A percentile compares a stretch with the other conserved stretches of the same genome.
Conservation (phyloP, 176 grass and related monocot species). For the Bolboschoenus planiculmis region DNA sequence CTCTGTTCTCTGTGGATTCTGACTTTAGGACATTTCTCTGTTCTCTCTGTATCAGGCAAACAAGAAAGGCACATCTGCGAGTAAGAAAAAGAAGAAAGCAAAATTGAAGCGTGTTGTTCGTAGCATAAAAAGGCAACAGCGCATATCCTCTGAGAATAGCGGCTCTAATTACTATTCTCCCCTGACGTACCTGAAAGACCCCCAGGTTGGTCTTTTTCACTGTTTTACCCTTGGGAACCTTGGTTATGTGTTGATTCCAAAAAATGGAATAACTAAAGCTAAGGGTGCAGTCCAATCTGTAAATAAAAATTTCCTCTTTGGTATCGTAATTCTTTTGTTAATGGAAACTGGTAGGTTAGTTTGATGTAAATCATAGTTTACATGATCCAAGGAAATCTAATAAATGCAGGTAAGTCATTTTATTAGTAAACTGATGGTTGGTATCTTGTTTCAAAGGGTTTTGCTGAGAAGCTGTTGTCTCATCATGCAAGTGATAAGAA, state of each 20-base stretch:
- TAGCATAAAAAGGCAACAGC: slow-evolving; percentile 92
- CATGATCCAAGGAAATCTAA: background rate
- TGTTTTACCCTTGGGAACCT: background rate
- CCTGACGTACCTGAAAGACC: slow-evolving; percentile 77
- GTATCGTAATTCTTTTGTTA: background rate
- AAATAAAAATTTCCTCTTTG: background rate
- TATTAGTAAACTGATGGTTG: background rate
- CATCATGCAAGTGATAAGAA: slow-evolving; percentile 48
- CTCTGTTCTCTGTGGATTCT: background rate
- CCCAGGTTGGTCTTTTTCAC: slow-evolving; percentile 47
- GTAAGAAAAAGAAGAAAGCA: slow-evolving; percentile 99
- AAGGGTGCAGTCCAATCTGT: background rate
- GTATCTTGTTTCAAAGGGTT: slow-evolving; percentile 46
- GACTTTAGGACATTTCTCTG: slow-evolving; percentile 2
- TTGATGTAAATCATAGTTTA: background rate
- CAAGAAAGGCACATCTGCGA: slow-evolving; percentile 71
- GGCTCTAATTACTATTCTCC: slow-evolving; percentile 80
- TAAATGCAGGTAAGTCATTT: background rate
- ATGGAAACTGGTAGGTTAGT: background rate
- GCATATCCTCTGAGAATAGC: slow-evolving; percentile 46
- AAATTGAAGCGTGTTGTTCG: slow-evolving; percentile 81
- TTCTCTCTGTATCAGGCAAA: slow-evolving; percentile 47
- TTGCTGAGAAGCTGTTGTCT: slow-evolving; percentile 89
- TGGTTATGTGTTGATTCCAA: background rate
- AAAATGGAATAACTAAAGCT: too few species aligned